Base-by-base conservation (phyloP, 73 alveolate genomes). In the Urostyla sp. region DNA sequence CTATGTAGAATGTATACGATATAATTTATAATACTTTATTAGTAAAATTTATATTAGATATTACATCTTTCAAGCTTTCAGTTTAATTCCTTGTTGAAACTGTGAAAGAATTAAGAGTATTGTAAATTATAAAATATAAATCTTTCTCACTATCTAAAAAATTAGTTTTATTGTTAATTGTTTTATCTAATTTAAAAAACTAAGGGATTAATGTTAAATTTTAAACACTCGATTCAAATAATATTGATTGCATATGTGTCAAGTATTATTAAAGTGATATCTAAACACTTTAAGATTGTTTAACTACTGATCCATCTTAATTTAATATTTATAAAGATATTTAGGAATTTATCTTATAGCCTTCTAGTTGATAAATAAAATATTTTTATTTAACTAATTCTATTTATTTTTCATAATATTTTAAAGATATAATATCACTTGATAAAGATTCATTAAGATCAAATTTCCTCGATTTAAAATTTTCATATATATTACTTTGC, bases 71-170 rank as follows among this genome's bases (percentile, higher is more conserved):
- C 15, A 36, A 59, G 37, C 4, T 10, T 30, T 26, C 13, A 6
- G 55, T 55, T 55, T 55, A 13, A 55, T 10, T 10, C 11, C 27
- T 55, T 55, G 31, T 55, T 55, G 13, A 55, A 23, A 8, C 72
- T 10, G 72, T 18, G 6, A 55, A 7, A 10, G 15, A 27, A 8
- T 55, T 7, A 55, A 55, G 57, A 21, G 76, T 59, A 59, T 59
- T 59, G 16, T 34, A 7, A 28, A 59, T 32, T 3, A 59, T 34
- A 34, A 10, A 59, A 40, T 11, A 59, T 2, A 59, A 5, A 59
- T 59, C 76, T 32, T 59, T 59, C 37, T n/a, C n/a, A n/a, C n/a
- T 59, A 59, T 8, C n/a, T 13, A 4, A n/a, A 32, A 59, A 27
- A 18, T 21, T 55, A 35, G 7, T 59, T 27, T 31, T 32, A 11